A percentile compares a stretch with the other conserved stretches of the same genome.
Conservation (phyloP, 768 basidiomycete species). For the Psilocybe cubensis region DNA sequence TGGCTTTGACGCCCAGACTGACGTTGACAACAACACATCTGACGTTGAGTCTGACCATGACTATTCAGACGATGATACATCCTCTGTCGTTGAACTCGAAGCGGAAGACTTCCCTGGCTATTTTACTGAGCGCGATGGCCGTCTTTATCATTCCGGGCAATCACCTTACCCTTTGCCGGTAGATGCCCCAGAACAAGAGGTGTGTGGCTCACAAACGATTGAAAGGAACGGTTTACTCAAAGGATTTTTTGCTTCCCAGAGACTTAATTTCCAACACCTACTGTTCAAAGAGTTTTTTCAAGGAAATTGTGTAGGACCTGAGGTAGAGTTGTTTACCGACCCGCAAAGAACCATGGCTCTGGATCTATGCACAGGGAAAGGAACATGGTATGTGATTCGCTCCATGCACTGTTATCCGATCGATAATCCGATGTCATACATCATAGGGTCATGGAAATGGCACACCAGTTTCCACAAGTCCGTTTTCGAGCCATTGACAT, state of each 20-base stretch:
- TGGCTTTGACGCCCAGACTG: not conserved
- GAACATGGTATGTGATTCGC: slow-evolving; percentile 59
- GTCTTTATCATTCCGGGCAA: slow-evolving; percentile 72
- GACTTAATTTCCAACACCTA: slow-evolving; percentile 53
- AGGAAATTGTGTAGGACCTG: slow-evolving; percentile 63
- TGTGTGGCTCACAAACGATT: no score
- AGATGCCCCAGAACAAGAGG: slow-evolving; percentile 71
- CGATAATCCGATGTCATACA: slow-evolving; percentile 17
- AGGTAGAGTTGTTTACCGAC: slow-evolving; percentile 51
- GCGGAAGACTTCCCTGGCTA: slow-evolving; percentile 59
- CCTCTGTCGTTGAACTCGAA: slow-evolving; percentile 22
- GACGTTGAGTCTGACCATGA: not conserved
- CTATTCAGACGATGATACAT: slow-evolving; percentile 3
- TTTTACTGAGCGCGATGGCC: slow-evolving; percentile 59
- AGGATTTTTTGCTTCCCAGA: slow-evolving; percentile 39
- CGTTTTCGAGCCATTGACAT: slow-evolving; percentile 76
- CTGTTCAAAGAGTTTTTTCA: slow-evolving; percentile 54
- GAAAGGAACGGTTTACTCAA: no score
- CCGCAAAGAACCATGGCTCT: slow-evolving; percentile 53
- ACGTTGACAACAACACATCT: not conserved
- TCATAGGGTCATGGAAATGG: slow-evolving; percentile 81
- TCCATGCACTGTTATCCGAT: slow-evolving; percentile 20
- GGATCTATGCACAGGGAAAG: slow-evolving; percentile 80
- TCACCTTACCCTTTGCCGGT: slow-evolving; percentile 76
- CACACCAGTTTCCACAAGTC: slow-evolving; percentile 62